Percentiles rank a stretch among this genome's conserved stretches.
Evolutionary conservation across 2,329 filamentous ascomycete species (phyloP).

Genomic region (Cladosporium austrohemisphaericum): DNA sequence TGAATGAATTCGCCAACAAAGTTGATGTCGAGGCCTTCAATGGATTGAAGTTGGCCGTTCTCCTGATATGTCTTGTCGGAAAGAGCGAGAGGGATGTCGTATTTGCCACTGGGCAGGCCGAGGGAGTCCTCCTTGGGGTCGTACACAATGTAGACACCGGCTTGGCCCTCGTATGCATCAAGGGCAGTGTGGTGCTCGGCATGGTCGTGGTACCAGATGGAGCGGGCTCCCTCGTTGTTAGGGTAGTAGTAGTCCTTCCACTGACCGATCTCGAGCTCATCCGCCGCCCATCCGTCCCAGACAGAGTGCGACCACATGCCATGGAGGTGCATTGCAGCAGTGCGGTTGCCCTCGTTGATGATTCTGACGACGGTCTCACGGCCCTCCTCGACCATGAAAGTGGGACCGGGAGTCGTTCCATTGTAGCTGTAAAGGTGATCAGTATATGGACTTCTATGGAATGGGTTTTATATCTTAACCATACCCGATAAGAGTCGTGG

Average conservation of each 20-base stretch:
- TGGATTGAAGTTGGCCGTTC: conserved; percentile 49
- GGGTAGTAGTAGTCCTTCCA: conserved; percentile 61
- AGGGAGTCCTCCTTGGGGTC: conserved; percentile 50
- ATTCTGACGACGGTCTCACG: conserved; percentile 54
- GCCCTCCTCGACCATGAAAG: conserved; percentile 47
- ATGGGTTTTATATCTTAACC: too few relatives aligned
- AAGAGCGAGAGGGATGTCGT: conserved; percentile 53
- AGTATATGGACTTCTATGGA: too few relatives aligned
- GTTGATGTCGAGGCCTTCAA: conserved; percentile 43
- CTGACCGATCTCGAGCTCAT: conserved; percentile 49
- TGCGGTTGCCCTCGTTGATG: conserved; percentile 46
- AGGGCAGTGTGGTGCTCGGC: conserved; percentile 45
- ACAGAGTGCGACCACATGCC: conserved; percentile 45
- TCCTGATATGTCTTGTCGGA: conserved; percentile 50
- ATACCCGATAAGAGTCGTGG: conserved; percentile 42
- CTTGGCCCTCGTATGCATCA: conserved; percentile 56
- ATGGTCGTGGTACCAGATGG: conserved; percentile 57
- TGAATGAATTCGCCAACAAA: conserved; percentile 58
- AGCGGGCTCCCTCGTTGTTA: conserved; percentile 51
- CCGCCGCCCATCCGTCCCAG: conserved; percentile 54
- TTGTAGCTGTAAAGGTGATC: conserved; percentile 26
- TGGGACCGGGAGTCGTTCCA: conserved; percentile 54
- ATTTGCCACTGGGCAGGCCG: conserved; percentile 49
- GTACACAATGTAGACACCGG: conserved; percentile 53
- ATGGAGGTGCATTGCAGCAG: conserved; percentile 53